Base-by-base conservation (phyloP, 371 early-diverging fungal genomes). In the Rhizopus microsporus region DNA sequence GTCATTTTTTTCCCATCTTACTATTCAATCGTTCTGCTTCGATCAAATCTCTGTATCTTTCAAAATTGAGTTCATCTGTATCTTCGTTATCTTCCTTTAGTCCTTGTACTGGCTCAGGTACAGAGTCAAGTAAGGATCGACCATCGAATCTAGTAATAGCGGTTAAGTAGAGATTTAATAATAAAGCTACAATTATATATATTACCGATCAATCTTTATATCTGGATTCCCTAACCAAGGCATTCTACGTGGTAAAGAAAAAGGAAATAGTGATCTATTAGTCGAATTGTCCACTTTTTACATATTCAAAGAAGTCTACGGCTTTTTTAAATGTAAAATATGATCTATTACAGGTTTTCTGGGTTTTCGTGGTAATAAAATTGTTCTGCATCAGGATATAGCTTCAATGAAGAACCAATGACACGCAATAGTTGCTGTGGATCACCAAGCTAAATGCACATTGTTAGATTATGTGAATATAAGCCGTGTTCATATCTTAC, bases 361-460 rank as follows among this genome's bases (percentile, higher is more conserved):
- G 69, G 47, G 43, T 81, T 81, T 49, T 78, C 82, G 56, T 81
- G 75, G 53, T 77, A 77, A 64, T 77, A 81, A 35, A 69, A 78
- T 23, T 81, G 82, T 37, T 81, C 78, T 5, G 77, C 82, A 53
- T 78, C 72, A 16, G 82, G 77, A 60, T 78, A 71, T 6, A 85
- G 68, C 48, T 71, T 76, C 16, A 64, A 60, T 7, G 79, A 65
- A 30, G 77, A 73, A 29, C 85, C 85, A 31, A 80, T 78, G 13
- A 85, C 78, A 46, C 85, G 71, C 23, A 85, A 54, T 4, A 85
- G 62, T 52, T 85, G 85, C 38, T 64, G 73, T 30, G 83, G 83
- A 67, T 85, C 85, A 7, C 85, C 85, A 10, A 82, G 57, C 85
- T 84, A 66, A 29, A 8, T 37, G 34, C 8, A 51, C 39, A 47